phyloP scores from a whole-genome alignment of 306 rosid genomes.

The Gastrolobium bilobum region DNA sequence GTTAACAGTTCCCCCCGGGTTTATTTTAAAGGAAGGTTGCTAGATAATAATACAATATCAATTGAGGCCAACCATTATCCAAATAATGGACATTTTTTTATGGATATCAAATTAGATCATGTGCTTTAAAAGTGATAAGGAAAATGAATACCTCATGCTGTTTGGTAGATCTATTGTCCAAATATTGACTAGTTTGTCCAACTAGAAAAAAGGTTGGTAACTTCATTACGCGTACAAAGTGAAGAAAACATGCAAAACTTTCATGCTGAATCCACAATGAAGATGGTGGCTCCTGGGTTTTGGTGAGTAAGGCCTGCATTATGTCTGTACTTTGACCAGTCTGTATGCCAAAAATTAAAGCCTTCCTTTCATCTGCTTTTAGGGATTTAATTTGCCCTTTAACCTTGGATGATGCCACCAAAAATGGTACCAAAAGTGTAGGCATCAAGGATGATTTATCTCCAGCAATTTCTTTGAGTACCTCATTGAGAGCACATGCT shows the following conservation, averaged over 20 bases:
- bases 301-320: conserved; percentile 51
- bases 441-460: conserved; percentile 58
- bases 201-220: conserved; percentile 71
- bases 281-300: conserved; percentile 64
- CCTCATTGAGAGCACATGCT: conserved; percentile 79
- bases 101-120: not conserved
- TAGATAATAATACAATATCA: conserved; percentile 1
- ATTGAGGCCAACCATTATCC: conserved; percentile 29
- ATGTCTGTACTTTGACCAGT: conserved; percentile 69
- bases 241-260: conserved; percentile 75
- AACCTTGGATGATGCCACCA: conserved; percentile 67
- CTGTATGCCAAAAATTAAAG: conserved; percentile 60
- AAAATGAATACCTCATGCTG: conserved; percentile 64
- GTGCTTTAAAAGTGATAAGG: conserved; percentile 27
- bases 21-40: not conserved
- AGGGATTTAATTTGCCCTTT: conserved; percentile 61
- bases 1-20: not conserved
- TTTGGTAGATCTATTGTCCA: conserved; percentile 54
- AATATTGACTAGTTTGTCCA: conserved; percentile 56
- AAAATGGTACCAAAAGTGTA: conserved; percentile 68
- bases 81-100: not conserved
- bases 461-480: conserved; percentile 60
- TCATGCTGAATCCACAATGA: conserved; percentile 70
- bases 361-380: conserved; percentile 44
- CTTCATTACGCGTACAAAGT: conserved; percentile 64